These are phyloP conservation scores for Plectosphaerella plurivora DNA, from an alignment of 2,329 filamentous ascomycete genomes.

Conservation along the genomic window DNA sequence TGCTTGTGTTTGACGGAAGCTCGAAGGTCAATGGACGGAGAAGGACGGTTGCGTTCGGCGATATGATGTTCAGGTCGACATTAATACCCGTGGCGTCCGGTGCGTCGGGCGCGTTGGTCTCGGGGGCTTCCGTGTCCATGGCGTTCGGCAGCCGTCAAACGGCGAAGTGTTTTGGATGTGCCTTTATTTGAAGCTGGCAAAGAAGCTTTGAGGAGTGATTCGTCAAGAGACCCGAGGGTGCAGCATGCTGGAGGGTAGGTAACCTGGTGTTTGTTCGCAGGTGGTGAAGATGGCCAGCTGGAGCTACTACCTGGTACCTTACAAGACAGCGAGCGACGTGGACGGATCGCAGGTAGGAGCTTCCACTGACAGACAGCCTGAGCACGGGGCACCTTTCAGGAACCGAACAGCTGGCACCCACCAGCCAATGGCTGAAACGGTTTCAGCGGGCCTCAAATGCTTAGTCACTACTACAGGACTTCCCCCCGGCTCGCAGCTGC, in stretches of 20 bases:
- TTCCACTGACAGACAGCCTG: too few species aligned
- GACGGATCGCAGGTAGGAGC: too few species aligned
- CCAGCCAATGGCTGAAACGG: too few species aligned
- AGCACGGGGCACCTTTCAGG: too few species aligned
- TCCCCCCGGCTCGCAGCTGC: too few species aligned
- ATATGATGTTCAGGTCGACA: constrained; percentile 55
- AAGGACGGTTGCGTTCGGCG: constrained; percentile 45
- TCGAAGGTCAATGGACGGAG: constrained; percentile 43
- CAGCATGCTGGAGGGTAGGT: background rate
- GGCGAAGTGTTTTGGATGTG: background rate
- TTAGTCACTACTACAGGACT: too few species aligned
- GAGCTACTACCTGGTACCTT: background rate
- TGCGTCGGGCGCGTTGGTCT: constrained; percentile 20
- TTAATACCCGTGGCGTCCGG: constrained; percentile 22
- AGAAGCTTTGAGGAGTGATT: background rate
- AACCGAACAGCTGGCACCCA: too few species aligned
- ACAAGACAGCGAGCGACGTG: too few species aligned
- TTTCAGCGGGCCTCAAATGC: too few species aligned
- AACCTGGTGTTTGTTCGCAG: too few species aligned
- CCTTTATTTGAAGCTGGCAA: constrained; percentile 4
- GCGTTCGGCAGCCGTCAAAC: background rate
- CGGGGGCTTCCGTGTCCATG: constrained; percentile 33
- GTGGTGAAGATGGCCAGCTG: too few species aligned
- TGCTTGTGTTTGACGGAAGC: constrained; percentile 45
- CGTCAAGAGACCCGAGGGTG: too few species aligned